Evolutionary conservation across 1,284 basidiomycete genomes (phyloP), one percentile per base, ranked within the genome.

Genomic region (Lentinula novae-zelandiae): DNA sequence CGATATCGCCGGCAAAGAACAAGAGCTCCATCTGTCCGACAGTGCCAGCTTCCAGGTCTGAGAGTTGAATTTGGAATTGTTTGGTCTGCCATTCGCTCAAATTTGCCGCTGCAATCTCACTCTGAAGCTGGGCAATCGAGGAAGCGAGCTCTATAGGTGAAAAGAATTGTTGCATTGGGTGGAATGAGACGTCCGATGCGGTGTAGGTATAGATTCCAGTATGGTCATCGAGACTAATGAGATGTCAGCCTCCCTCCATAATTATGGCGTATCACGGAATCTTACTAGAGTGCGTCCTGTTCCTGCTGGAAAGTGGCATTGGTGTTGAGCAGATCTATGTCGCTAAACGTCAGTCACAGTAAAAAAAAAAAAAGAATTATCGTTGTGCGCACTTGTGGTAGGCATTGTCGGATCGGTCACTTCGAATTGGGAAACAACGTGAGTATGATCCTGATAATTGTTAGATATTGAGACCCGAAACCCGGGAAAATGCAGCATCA

Each of bases 291-390:
- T 9, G 3, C 27, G 15, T 46, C 33, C 40, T 60, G 53, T 39
- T 60, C 53, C 22, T 39, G 44, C n/a, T 39, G 17, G 53, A 60
- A 60, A 22, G 59, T 59, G n/a, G 49, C 50, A 36, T 59, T 59
- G 36, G 36, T 42, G 39, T 13, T 38, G n/a, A 59, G 50, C 31
- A 52, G 15, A 33, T 53, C 58, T 59, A n/a, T 17, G 22, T 22
- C 22, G 22, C 22, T 22, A 22, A 22, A 22, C 22, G 22, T 22
- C 22, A 22, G 22, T 22, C 22, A 22, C 22, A 22, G 22, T 22
- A 22, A 22, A 22, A 22, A 3, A 22, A 22, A 22, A 22, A 3
- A 22, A 22, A 22, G 22, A 22, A 22, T 22, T 22, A 22, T 22
- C 22, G 22, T 22, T 22, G 22, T 22, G 22, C 22, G 22, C 22